These are phyloP conservation scores for Termitomyces sp. DNA, from an alignment of 768 basidiomycete species.

Conservation along the genomic window DNA sequence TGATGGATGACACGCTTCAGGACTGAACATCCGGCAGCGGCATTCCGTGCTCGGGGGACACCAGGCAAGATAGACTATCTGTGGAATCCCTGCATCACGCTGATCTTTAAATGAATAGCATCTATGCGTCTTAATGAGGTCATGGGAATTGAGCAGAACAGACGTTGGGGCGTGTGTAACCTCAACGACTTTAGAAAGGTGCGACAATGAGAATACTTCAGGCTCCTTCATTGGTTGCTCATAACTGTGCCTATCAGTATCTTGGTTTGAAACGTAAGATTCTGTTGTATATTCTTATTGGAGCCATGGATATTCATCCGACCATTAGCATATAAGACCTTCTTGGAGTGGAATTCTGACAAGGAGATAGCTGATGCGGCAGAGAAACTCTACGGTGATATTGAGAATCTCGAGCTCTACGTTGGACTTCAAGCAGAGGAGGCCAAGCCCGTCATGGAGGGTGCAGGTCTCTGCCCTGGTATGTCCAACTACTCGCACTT, in stretches of 20 bases:
- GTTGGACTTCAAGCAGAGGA: slow-evolving; percentile 79
- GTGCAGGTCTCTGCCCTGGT: slow-evolving; percentile 85
- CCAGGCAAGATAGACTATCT: slow-evolving; percentile 35
- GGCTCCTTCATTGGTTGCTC: background rate
- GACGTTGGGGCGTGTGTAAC: slow-evolving; percentile 77
- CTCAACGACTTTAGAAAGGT: slow-evolving; percentile 80
- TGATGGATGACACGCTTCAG: slow-evolving; percentile 26
- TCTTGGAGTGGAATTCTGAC: slow-evolving; percentile 80
- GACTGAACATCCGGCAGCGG: slow-evolving; percentile 64
- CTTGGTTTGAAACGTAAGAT: slow-evolving; percentile 69
- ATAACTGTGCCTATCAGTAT: slow-evolving; percentile 35
- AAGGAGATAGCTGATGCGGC: slow-evolving; percentile 64
- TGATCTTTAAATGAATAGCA: slow-evolving; percentile 18
- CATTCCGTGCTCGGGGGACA: slow-evolving; percentile 74
- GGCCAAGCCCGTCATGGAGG: slow-evolving; percentile 66
- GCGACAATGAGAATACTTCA: slow-evolving; percentile 3
- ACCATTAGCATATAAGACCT: slow-evolving; percentile 53
- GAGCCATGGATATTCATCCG: background rate
- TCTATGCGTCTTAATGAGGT: slow-evolving; percentile 75
- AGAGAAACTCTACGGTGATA: slow-evolving; percentile 72
- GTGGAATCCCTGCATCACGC: background rate
- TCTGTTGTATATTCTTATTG: background rate
- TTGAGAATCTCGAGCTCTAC: slow-evolving; percentile 77
- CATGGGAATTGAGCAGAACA: slow-evolving; percentile 77
- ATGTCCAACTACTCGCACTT: slow-evolving; percentile 5